These are phyloP conservation scores for Dryas integrifolia DNA, from an alignment of 331 rosid genomes.

Conservation along the genomic window DNA sequence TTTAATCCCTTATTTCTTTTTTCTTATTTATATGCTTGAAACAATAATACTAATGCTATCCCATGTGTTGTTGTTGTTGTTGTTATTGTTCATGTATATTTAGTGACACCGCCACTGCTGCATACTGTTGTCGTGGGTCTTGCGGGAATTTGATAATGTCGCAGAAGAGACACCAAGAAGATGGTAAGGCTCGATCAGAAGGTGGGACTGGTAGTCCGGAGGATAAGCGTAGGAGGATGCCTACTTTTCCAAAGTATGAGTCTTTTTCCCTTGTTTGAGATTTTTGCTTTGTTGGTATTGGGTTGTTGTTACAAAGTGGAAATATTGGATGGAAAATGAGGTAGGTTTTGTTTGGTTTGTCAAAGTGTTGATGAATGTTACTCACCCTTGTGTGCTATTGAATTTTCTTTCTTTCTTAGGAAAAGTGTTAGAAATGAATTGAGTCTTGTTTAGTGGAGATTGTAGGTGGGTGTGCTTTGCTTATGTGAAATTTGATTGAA, in stretches of 20 bases:
- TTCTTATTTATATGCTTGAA: conserved; percentile 1
- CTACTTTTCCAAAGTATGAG: conserved; percentile 50
- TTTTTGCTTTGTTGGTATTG: background rate
- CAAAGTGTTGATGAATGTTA: background rate
- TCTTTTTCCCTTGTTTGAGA: background rate
- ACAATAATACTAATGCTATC: background rate
- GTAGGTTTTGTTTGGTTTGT: background rate
- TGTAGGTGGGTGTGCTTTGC: background rate
- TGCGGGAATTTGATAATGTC: conserved; percentile 49
- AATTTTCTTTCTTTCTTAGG: background rate
- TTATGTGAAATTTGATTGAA: conserved; percentile 2
- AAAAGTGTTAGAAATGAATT: background rate
- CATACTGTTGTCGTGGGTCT: conserved; percentile 2
- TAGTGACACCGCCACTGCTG: conserved; percentile 1
- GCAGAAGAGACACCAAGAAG: conserved; percentile 75
- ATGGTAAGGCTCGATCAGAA: conserved; percentile 44
- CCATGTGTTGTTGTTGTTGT: conserved; percentile 38
- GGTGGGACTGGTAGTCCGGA: conserved; percentile 34
- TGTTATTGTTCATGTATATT: background rate
- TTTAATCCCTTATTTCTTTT: background rate
- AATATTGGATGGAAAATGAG: background rate
- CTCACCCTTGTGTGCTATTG: background rate
- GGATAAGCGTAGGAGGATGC: conserved; percentile 68
- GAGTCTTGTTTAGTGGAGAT: conserved; percentile 6
- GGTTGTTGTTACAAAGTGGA: background rate